Base-by-base conservation (phyloP, 2,329 filamentous ascomycete genomes). In the Cladophialophora yegresii region DNA sequence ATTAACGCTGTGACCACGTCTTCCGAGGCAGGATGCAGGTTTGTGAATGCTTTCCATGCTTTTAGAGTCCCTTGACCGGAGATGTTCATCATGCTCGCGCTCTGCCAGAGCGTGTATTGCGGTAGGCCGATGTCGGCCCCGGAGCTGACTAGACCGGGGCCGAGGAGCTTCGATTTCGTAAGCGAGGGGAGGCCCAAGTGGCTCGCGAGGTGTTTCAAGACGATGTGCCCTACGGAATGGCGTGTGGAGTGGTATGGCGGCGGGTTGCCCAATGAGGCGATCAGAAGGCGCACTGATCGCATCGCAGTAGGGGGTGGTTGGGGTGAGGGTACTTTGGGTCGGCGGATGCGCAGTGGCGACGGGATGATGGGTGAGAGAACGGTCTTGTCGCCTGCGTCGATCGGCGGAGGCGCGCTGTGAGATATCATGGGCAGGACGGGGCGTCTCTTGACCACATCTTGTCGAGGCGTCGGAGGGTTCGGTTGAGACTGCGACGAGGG, bases 201-300 rank as follows among this genome's bases (percentile, higher is more conserved):
- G 16, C 78, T 80, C 22, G 83, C 81, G 8, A 93, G 78, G 2
- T 84, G 80, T 60, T 84, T 80, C 69, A 96, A 85, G 53, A 92
- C 85, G 62, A 87, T 85, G 79, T 98, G 93, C 10, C 93, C 95
- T 13, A 92, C 92, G 26, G 88, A 93, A 78, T 98, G 95, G 7
- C 93, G 87, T 22, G 91, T 96, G 68, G 89, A 83, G 69, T 85
- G 84, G 77, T 93, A 93, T 1, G 86, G 80, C 6, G 84, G 81
- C 6, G 90, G 92, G 72, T 98, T 98, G 70, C 95, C 95, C 67
- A 99, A 84, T 67, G 91, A 95, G 79, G 92, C 85, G 72, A 98
- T 83, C 62, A 98, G 85, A 71, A 96, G 86, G 45, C 83, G 84
- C n/a, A 69, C 67, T 12, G 64, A 56, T 12, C 66, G 64, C 55